phyloP scores from a whole-genome alignment of 148 eudicot genomes.

The Pouteria glomerata region DNA sequence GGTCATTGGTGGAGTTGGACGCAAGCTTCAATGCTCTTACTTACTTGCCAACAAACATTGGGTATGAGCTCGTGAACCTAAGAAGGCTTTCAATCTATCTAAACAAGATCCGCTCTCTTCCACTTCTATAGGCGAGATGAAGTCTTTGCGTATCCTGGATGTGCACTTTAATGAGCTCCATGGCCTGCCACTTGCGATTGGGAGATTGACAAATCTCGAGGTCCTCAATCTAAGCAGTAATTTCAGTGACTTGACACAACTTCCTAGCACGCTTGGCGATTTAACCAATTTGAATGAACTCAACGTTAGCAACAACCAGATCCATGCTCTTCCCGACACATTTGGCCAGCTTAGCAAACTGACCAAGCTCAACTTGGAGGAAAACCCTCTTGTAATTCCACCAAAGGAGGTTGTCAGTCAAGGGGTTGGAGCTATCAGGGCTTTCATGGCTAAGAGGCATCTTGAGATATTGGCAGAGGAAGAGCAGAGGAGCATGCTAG shows the following conservation, averaged over 20 bases:
- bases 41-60: slow-evolving; percentile 85
- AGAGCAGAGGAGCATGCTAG: slow-evolving; percentile 45
- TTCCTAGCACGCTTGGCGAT: slow-evolving; percentile 68
- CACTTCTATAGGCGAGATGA: slow-evolving; percentile 80
- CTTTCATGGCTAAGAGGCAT: slow-evolving; percentile 68
- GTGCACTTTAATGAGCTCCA: slow-evolving; percentile 88
- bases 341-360: slow-evolving; percentile 70
- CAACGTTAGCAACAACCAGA: slow-evolving; percentile 89
- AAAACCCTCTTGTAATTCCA: slow-evolving; percentile 72
- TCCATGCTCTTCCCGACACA: slow-evolving; percentile 66
- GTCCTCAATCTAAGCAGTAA: slow-evolving; percentile 71
- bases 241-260: slow-evolving; percentile 76
- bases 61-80: slow-evolving; percentile 60
- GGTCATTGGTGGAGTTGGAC: slow-evolving; percentile 82
- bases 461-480: slow-evolving; percentile 56
- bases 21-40: slow-evolving; percentile 76
- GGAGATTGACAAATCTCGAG: slow-evolving; percentile 64
- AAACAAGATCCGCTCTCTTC: slow-evolving; percentile 86
- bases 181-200: slow-evolving; percentile 64
- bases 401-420: slow-evolving; percentile 57
- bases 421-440: slow-evolving; percentile 66
- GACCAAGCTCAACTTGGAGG: slow-evolving; percentile 68
- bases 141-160: slow-evolving; percentile 56
- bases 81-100: slow-evolving; percentile 52
- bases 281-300: slow-evolving; percentile 68